These are phyloP conservation scores for Aquilaria yunnanensis DNA, from an alignment of 345 rosid genomes.

Conservation along the genomic window DNA sequence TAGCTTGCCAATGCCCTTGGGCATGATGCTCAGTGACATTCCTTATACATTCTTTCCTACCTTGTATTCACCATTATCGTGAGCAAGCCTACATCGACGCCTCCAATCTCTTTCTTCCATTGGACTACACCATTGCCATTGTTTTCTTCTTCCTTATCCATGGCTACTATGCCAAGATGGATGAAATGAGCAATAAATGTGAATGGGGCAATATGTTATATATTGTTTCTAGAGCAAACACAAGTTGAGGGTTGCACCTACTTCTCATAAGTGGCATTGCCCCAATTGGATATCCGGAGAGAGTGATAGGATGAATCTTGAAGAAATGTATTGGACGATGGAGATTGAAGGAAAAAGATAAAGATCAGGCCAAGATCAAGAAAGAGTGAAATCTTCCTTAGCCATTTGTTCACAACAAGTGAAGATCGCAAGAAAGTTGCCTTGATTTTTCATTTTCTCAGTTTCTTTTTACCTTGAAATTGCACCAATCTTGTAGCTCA, in stretches of 20 bases:
- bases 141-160: slow-evolving; percentile 81
- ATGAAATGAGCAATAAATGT: no score
- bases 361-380: slow-evolving; percentile 45
- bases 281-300: slow-evolving; percentile 65
- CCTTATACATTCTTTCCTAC: slow-evolving; percentile 77
- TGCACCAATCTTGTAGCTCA: no score
- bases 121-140: slow-evolving; percentile 96
- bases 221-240: slow-evolving; percentile 52
- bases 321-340: slow-evolving; percentile 40
- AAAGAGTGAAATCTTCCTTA: no score
- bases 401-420: no score
- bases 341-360: slow-evolving; percentile 77
- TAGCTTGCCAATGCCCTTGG: slow-evolving; percentile 70
- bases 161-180: slow-evolving; percentile 58
- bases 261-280: slow-evolving; percentile 77
- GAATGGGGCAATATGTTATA: slow-evolving; percentile 10
- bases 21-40: slow-evolving; percentile 89
- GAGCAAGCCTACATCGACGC: slow-evolving; percentile 77
- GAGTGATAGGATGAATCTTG: slow-evolving; percentile 82
- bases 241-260: slow-evolving; percentile 56
- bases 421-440: no score
- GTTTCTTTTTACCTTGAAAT: no score
- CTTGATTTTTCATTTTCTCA: no score
- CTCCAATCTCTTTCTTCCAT: slow-evolving; percentile 84
- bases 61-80: slow-evolving; percentile 89